Evolutionary conservation across 2,329 filamentous ascomycete species (phyloP).

Genomic region (Ceratocystis cacaofunesta): DNA sequence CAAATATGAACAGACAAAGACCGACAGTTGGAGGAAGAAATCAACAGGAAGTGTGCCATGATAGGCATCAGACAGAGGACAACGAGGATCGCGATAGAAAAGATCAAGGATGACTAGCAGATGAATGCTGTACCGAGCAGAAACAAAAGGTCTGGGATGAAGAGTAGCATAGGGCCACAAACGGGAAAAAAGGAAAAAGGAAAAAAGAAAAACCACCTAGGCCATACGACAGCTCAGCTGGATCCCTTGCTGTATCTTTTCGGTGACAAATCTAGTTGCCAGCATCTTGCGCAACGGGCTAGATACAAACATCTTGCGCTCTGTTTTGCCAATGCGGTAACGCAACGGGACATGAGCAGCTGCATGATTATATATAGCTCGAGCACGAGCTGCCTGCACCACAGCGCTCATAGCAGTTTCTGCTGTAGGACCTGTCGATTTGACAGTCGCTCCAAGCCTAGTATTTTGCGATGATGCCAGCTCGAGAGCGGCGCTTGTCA

Average conservation of each 20-base stretch:
- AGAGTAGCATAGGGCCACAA: background rate
- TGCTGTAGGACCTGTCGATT: background rate
- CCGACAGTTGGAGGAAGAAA: background rate
- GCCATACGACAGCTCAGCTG: background rate
- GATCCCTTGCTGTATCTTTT: background rate
- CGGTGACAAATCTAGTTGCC: background rate
- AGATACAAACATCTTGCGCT: background rate
- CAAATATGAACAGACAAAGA: background rate
- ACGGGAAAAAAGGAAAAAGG: background rate
- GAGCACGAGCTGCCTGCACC: background rate
- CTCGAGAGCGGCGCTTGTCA: background rate
- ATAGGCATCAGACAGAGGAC: background rate
- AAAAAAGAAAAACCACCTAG: background rate
- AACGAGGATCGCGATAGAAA: background rate
- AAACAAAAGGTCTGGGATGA: background rate
- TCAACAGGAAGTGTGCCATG: background rate
- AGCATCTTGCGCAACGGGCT: conserved; percentile 1
- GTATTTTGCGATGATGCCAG: background rate
- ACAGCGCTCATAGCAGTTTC: background rate
- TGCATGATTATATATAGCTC: background rate
- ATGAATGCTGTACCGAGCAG: background rate
- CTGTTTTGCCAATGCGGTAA: background rate
- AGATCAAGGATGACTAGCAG: background rate
- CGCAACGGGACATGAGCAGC: background rate
- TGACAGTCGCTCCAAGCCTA: background rate